Evolutionary conservation across 2,329 filamentous ascomycete species (phyloP), one percentile per base, ranked within the genome.

Genomic region (Scedosporium minutisporum): DNA sequence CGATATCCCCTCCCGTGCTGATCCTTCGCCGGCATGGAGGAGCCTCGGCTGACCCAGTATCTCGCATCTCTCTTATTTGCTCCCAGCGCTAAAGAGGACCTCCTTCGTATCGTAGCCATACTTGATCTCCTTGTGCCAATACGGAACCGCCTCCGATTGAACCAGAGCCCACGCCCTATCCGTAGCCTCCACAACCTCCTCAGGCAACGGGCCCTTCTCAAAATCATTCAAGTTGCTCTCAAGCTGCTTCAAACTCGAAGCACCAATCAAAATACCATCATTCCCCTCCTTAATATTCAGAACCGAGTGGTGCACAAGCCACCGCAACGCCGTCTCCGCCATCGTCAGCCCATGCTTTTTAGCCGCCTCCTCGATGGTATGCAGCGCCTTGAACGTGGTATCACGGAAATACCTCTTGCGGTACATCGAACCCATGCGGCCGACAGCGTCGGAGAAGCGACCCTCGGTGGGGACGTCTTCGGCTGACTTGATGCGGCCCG

Each of bases 91-190:
- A 70, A 88, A 88, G 62, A 90, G 68, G 14, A 80, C 83, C 72
- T 84, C 76, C 67, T 80, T 74, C 6, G 87, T 85, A 69, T 90
- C 78, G 68, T 90, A 90, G 14, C 78, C 82, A 68, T 90, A 90
- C 71, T 82, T 80, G 62, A 90, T 72, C 59, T 88, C 85, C 62
- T 78, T 76, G 67, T 84, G 82, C 80, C 81, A 85, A 68, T 84
- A 85, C 59, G 77, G 75, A 7, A 77, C 65, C 9, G 78, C 76
- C 41, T 83, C 80, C 2, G 74, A 71, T 77, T 91, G 93, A 12
- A 82, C 78, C n/a, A 88, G 77, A 68, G 80, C 66, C 91, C 92
- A 96, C 3, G 89, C 91, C 73, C 90, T 78, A 67, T 96, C 90
- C 63, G 96, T 76, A 12, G 83, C 86, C 71, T 87, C 75, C 9